A percentile compares a stretch with the other conserved stretches of the same genome.
phyloP scores from a whole-genome alignment of 768 basidiomycete genomes.

The Strobilomyces echinocephalus region DNA sequence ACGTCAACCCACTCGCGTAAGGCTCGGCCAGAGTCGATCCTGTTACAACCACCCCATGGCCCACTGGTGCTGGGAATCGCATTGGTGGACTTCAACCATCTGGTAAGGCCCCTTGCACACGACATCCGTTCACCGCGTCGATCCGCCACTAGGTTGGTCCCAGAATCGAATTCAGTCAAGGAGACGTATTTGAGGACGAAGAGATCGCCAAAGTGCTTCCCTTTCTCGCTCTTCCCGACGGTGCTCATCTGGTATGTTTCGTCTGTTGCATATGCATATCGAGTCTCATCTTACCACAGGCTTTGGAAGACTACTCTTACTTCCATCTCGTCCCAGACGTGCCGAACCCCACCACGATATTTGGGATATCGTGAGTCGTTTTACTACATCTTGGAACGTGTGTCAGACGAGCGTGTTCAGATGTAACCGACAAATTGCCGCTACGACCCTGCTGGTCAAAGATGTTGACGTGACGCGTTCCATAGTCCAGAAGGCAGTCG shows the following conservation, averaged over 20 bases:
- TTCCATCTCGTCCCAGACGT: conserved; percentile 83
- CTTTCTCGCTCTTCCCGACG: conserved; percentile 94
- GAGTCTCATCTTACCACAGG: conserved; percentile 10
- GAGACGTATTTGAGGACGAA: conserved; percentile 78
- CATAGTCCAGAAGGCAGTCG: conserved; percentile 96
- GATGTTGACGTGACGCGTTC: conserved; percentile 87
- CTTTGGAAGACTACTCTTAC: conserved; percentile 87
- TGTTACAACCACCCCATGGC: conserved; percentile 51
- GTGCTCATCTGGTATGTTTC: conserved; percentile 76
- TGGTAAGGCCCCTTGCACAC: conserved; percentile 46
- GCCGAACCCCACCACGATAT: conserved; percentile 73
- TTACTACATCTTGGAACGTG: neutral
- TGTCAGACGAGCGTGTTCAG: conserved; percentile 34
- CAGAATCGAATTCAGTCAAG: conserved; percentile 77
- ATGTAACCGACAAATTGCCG: conserved; percentile 91
- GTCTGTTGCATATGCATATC: conserved; percentile 3
- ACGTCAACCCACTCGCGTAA: conserved; percentile 57
- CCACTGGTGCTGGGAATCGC: conserved; percentile 81
- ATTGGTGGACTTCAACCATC: conserved; percentile 92
- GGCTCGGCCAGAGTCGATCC: conserved; percentile 72
- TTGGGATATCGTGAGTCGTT: conserved; percentile 80
- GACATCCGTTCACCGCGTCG: conserved; percentile 10
- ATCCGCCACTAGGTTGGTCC: conserved; percentile 70
- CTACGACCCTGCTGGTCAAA: conserved; percentile 72
- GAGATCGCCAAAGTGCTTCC: conserved; percentile 83